phyloP scores from a whole-genome alignment of 2,329 filamentous ascomycete species.

The Aspergillus uvarum region DNA sequence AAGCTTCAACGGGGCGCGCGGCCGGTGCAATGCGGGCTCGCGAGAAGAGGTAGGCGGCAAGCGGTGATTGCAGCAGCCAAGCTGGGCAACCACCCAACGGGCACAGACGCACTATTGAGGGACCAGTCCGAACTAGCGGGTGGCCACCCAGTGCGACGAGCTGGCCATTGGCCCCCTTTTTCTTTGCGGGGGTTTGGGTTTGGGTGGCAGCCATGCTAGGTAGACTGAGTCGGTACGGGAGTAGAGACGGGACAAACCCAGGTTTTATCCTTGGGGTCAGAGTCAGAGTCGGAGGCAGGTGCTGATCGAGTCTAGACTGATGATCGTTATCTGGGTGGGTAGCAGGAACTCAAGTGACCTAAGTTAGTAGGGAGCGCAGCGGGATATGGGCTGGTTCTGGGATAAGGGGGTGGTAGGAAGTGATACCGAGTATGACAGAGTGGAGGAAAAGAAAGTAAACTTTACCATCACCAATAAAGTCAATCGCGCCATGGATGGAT shows the following conservation, averaged over 20 bases:
- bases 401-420: too few species aligned
- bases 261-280: too few species aligned
- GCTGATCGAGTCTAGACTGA: constrained; percentile 5
- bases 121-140: not conserved
- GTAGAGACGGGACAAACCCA: too few species aligned
- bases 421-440: too few species aligned
- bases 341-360: too few species aligned
- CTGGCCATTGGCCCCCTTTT: not conserved
- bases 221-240: too few species aligned
- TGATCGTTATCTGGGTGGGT: constrained; percentile 1
- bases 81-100: not conserved
- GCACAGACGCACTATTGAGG: not conserved
- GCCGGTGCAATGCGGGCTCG: too few species aligned
- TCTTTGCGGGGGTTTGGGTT: not conserved
- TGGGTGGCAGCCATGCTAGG: not conserved
- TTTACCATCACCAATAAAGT: not conserved
- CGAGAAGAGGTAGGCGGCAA: too few species aligned
- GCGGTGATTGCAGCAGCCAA: not conserved
- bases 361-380: too few species aligned
- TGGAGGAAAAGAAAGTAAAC: too few species aligned
- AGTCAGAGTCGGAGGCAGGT: not conserved
- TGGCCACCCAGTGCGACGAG: not conserved
- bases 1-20: not conserved
- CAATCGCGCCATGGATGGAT: too few species aligned
- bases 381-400: too few species aligned